phyloP scores from a whole-genome alignment of 768 basidiomycete species.

The Atractiella rhizophila region DNA sequence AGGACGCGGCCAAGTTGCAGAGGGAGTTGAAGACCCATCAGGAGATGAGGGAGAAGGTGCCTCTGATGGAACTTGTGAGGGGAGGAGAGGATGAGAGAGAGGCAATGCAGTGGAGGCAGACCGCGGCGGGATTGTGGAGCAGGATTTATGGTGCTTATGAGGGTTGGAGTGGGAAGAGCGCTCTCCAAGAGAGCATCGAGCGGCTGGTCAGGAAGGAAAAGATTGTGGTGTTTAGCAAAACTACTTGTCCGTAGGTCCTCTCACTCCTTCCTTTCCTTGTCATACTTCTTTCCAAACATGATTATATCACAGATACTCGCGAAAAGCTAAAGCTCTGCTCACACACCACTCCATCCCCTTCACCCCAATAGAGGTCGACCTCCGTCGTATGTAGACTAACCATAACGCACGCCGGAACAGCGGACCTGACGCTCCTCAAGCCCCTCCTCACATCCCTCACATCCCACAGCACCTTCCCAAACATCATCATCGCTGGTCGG shows the following conservation, averaged over 20 bases:
- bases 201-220: not conserved
- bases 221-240: slow-evolving; percentile 7
- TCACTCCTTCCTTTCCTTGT: no score
- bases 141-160: slow-evolving; percentile 1
- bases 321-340: slow-evolving; percentile 3
- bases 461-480: slow-evolving; percentile 4
- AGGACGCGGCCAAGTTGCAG: not conserved
- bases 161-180: slow-evolving; percentile 3
- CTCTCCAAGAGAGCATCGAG: slow-evolving; percentile 6
- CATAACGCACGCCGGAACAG: not conserved
- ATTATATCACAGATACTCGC: not conserved
- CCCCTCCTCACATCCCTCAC: slow-evolving; percentile 1
- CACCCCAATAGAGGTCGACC: slow-evolving; percentile 2
- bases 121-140: slow-evolving; percentile 4
- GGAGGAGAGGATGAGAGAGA: not conserved
- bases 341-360: not conserved
- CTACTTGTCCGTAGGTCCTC: slow-evolving; percentile 6
- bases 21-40: not conserved
- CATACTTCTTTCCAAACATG: not conserved
- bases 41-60: not conserved
- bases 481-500: slow-evolving; percentile 6
- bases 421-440: slow-evolving; percentile 3
- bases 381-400: not conserved
- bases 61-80: slow-evolving; percentile 4
- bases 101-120: no score